phyloP scores from a whole-genome alignment of 2,329 filamentous ascomycete genomes.

The Parastagonospora avenae region DNA sequence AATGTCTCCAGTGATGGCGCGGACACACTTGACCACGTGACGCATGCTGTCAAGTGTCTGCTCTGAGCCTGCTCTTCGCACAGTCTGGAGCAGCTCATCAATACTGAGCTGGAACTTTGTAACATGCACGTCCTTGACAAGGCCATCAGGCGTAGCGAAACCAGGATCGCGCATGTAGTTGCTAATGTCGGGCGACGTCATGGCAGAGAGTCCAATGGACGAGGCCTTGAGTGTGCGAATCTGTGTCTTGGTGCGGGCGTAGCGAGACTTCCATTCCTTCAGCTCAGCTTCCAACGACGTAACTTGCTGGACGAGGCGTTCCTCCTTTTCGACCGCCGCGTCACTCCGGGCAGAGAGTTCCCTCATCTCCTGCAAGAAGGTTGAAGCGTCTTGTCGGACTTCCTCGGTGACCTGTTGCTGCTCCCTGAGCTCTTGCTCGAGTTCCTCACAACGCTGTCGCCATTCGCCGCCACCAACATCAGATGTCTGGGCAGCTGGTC shows the following conservation, averaged over 20 bases:
- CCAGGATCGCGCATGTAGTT: constrained; percentile 68
- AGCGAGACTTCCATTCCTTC: constrained; percentile 87
- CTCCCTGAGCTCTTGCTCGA: constrained; percentile 68
- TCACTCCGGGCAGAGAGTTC: constrained; percentile 79
- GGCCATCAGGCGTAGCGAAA: constrained; percentile 72
- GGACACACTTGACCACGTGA: constrained; percentile 78
- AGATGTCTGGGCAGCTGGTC: constrained; percentile 26
- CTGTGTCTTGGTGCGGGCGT: constrained; percentile 86
- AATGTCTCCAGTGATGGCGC: constrained; percentile 83
- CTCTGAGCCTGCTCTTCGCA: constrained; percentile 73
- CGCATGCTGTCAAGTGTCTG: constrained; percentile 87
- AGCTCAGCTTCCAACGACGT: constrained; percentile 80
- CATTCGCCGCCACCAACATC: constrained; percentile 36
- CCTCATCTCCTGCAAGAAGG: constrained; percentile 89
- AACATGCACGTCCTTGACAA: constrained; percentile 89
- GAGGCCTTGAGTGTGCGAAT: constrained; percentile 79
- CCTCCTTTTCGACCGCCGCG: constrained; percentile 79
- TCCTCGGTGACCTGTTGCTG: constrained; percentile 86
- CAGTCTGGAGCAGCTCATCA: constrained; percentile 82
- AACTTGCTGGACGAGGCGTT: constrained; percentile 75
- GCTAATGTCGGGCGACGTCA: constrained; percentile 64
- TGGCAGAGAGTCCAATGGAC: constrained; percentile 73
- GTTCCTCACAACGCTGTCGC: constrained; percentile 46
- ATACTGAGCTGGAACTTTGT: constrained; percentile 95
- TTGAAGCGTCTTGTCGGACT: constrained; percentile 80